Evolutionary conservation across 208 protist genomes (phyloP).

Genomic region (Crithidia acanthocephali): DNA sequence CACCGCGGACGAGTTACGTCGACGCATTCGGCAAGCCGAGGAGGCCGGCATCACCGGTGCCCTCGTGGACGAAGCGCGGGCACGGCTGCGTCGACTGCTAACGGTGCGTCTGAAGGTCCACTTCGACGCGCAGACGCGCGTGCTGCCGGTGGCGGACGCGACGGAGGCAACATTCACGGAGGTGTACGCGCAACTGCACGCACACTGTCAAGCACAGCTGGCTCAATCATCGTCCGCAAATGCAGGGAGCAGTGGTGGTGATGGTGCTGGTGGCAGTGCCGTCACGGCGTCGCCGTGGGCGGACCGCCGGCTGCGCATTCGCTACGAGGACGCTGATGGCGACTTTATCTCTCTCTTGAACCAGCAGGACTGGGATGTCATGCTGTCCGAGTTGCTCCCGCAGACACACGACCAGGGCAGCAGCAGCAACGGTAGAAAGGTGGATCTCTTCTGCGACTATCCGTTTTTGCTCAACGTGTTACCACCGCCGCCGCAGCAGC

Average conservation of each 20-base stretch:
- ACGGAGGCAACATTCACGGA: conserved; percentile 45
- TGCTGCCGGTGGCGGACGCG: conserved; percentile 55
- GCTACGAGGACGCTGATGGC: conserved; percentile 82
- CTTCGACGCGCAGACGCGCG: conserved; percentile 70
- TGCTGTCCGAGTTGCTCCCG: conserved; percentile 55
- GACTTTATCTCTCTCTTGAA: conserved; percentile 81
- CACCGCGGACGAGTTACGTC: conserved; percentile 35
- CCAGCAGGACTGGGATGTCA: conserved; percentile 75
- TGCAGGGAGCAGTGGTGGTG: too few relatives aligned
- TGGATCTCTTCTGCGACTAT: conserved; percentile 80
- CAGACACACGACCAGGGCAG: background rate
- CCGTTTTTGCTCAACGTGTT: conserved; percentile 35
- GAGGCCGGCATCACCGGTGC: conserved; percentile 47
- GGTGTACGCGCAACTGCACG: conserved; percentile 64
- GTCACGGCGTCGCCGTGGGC: conserved; percentile 7
- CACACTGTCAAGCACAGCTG: conserved; percentile 52
- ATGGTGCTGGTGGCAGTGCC: background rate
- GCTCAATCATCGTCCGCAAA: conserved; percentile 8
- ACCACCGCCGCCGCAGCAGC: background rate
- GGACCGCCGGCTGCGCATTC: conserved; percentile 64
- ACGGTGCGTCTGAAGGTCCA: conserved; percentile 76
- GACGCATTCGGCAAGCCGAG: conserved; percentile 45
- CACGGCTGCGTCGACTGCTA: conserved; percentile 38
- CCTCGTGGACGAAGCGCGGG: conserved; percentile 50
- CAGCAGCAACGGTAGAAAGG: conserved; percentile 19